phyloP scores from a whole-genome alignment of 2,329 filamentous ascomycete species.

The Clonostachys rhizophaga region DNA sequence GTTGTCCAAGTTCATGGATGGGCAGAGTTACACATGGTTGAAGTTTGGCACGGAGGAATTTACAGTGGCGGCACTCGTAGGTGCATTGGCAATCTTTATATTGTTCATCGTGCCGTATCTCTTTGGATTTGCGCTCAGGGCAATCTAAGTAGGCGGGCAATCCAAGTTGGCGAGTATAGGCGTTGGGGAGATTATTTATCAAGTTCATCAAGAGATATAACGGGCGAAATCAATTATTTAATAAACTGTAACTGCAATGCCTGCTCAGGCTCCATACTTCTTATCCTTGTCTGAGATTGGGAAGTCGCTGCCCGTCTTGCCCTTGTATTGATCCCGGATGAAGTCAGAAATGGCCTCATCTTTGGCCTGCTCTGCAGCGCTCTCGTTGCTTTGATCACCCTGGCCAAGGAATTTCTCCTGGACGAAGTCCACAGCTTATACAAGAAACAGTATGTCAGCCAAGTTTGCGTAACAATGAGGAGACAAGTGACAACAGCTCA shows the following conservation, averaged over 20 bases:
- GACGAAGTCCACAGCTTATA: constrained; percentile 66
- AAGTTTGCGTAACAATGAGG: constrained; percentile 1
- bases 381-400: constrained; percentile 68
- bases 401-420: constrained; percentile 71
- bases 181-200: no score
- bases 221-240: no score
- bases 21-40: constrained; percentile 1
- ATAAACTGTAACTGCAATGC: no score
- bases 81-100: neutral
- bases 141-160: no score
- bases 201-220: no score
- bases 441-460: no score
- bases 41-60: constrained; percentile 10
- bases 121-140: neutral
- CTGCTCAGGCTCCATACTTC: constrained; percentile 15
- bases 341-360: constrained; percentile 74
- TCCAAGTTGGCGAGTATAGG: no score
- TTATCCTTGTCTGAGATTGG: constrained; percentile 65
- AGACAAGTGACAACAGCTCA: neutral
- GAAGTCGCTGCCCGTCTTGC: constrained; percentile 61
- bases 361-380: constrained; percentile 75
- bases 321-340: constrained; percentile 69
- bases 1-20: constrained; percentile 6
- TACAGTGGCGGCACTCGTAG: neutral
- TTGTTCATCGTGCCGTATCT: constrained; percentile 1